phyloP scores from a whole-genome alignment of 2,329 filamentous ascomycete genomes.

The Aulographum hederae region DNA sequence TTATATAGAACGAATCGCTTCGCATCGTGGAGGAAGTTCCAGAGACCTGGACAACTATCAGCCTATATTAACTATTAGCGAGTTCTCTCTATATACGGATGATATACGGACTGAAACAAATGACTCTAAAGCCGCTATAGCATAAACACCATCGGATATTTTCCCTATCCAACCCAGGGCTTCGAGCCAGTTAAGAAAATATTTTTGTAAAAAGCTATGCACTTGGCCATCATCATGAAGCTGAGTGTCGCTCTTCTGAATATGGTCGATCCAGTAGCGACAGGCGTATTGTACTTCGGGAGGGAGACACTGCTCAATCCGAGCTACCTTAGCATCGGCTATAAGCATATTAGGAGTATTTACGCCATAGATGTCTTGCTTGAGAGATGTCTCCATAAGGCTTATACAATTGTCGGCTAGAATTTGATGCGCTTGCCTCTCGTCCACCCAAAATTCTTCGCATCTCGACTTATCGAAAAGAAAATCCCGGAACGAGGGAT shows the following conservation, averaged over 20 bases:
- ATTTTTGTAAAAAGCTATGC: constrained; percentile 1
- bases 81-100: no score
- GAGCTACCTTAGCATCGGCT: background rate
- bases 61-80: constrained; percentile 4
- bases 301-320: constrained; percentile 2
- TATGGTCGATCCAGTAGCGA: constrained; percentile 4
- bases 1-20: constrained; percentile 14
- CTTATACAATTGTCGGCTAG: background rate
- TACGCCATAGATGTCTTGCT: constrained; percentile 3
- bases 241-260: background rate
- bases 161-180: constrained; percentile 2
- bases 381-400: constrained; percentile 1
- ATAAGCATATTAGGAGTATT: constrained; percentile 1
- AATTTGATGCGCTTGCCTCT: constrained; percentile 1
- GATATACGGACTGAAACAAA: no score
- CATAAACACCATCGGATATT: no score
- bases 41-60: constrained; percentile 4
- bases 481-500: constrained; percentile 22
- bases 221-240: constrained; percentile 1
- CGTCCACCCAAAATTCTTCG: constrained; percentile 2
- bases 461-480: constrained; percentile 11
- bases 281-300: background rate
- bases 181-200: constrained; percentile 1
- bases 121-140: no score
- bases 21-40: constrained; percentile 13